phyloP scores from a whole-genome alignment of 352 stramenopile species.

The Phytophthora macrochlamydospora region DNA sequence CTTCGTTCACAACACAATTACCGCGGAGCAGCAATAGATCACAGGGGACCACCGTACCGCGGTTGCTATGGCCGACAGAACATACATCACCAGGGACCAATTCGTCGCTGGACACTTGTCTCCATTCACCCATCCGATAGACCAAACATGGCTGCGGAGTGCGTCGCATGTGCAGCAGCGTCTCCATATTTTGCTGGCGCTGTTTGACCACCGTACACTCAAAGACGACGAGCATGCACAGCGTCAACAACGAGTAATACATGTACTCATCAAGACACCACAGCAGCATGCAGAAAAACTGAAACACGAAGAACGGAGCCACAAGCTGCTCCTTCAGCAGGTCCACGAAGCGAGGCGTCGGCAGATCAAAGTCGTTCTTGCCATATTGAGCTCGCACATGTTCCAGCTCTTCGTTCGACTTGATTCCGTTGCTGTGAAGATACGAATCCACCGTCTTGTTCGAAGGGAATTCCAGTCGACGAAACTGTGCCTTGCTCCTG shows the following conservation, averaged over 20 bases:
- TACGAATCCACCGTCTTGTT: conserved; percentile 61
- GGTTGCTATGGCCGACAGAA: conserved; percentile 87
- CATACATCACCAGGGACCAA: conserved; percentile 95
- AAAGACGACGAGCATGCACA: conserved; percentile 98
- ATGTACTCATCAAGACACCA: conserved; percentile 99
- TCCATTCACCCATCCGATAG: conserved; percentile 89
- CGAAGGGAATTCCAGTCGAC: conserved; percentile 73
- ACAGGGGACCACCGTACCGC: conserved; percentile 89
- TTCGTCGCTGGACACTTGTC: conserved; percentile 73
- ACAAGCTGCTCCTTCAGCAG: conserved; percentile 97
- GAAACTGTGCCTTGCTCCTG: conserved; percentile 60
- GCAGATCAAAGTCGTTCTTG: conserved; percentile 94
- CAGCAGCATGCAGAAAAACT: conserved; percentile 98
- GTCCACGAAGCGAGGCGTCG: conserved; percentile 93
- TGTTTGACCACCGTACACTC: conserved; percentile 96
- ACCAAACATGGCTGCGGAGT: conserved; percentile 88
- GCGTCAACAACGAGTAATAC: conserved; percentile 99
- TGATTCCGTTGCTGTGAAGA: conserved; percentile 54
- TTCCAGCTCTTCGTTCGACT: conserved; percentile 40
- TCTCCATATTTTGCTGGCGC: conserved; percentile 94
- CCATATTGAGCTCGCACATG: conserved; percentile 67
- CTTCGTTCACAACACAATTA: conserved; percentile 98
- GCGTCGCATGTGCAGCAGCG: conserved; percentile 93
- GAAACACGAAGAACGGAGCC: conserved; percentile 99
- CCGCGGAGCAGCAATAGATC: conserved; percentile 97